Percentiles rank a stretch among this genome's conserved stretches.
phyloP scores from a whole-genome alignment of 169 alveolate genomes.

The Babesia bovis region DNA sequence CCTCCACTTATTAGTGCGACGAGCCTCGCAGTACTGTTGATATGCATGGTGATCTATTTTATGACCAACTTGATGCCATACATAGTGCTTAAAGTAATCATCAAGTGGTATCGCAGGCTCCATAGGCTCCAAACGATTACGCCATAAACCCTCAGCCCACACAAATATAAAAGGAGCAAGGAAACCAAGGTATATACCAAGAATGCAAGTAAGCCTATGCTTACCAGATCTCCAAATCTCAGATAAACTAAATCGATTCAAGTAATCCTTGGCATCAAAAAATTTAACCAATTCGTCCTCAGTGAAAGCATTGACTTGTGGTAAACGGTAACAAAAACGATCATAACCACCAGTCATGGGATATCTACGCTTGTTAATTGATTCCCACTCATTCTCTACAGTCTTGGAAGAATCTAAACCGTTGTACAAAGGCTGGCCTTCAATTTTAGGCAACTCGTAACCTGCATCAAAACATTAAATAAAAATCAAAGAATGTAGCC shows the following conservation, averaged over 20 bases:
- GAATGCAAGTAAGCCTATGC: slow-evolving; percentile 57
- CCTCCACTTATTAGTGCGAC: slow-evolving; percentile 84
- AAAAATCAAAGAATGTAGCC: no score
- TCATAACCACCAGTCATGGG: slow-evolving; percentile 77
- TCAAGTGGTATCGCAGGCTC: slow-evolving; percentile 75
- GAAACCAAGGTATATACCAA: slow-evolving; percentile 46
- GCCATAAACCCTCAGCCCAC: slow-evolving; percentile 68
- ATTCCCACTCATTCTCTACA: slow-evolving; percentile 71
- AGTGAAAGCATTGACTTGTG: slow-evolving; percentile 76
- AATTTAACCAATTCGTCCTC: slow-evolving; percentile 75
- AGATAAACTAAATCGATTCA: slow-evolving; percentile 58
- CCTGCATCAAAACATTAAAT: slow-evolving; percentile 15
- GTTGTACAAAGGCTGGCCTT: slow-evolving; percentile 68
- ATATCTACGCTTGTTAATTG: slow-evolving; percentile 62
- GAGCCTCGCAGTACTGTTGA: slow-evolving; percentile 83
- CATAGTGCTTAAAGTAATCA: slow-evolving; percentile 74
- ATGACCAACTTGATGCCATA: slow-evolving; percentile 83
- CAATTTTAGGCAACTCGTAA: slow-evolving; percentile 56
- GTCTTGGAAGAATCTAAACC: slow-evolving; percentile 75
- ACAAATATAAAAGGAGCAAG: slow-evolving; percentile 45
- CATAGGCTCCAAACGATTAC: slow-evolving; percentile 73
- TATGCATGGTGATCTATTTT: slow-evolving; percentile 84
- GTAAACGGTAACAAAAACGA: slow-evolving; percentile 69
- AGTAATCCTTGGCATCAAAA: slow-evolving; percentile 65
- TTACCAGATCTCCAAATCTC: slow-evolving; percentile 71